A percentile compares a stretch with the other conserved stretches of the same genome.
Conservation (phyloP, 352 stramenopile genomes). For the Phytophthora vignae region DNA sequence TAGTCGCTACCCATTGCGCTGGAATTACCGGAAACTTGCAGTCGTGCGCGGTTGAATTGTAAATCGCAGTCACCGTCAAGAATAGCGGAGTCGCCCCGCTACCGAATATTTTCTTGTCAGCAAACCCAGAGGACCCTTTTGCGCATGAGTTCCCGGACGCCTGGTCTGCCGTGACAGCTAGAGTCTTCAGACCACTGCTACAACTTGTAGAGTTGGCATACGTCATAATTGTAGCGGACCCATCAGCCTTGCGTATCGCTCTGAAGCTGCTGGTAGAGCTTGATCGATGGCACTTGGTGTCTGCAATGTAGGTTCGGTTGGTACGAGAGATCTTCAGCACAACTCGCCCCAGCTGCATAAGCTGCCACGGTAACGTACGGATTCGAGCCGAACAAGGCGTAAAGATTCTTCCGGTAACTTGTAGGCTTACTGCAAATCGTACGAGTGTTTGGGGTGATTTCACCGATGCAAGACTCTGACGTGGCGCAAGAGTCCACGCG, state of each 20-base stretch:
- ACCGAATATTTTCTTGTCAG: conserved; percentile 10
- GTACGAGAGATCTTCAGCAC: neutral
- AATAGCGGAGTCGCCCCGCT: conserved; percentile 16
- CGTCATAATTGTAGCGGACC: conserved; percentile 14
- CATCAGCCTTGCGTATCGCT: conserved; percentile 12
- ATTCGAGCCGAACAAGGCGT: conserved; percentile 1
- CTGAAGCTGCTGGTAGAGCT: conserved; percentile 2
- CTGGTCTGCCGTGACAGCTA: conserved; percentile 6
- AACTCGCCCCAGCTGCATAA: conserved; percentile 12
- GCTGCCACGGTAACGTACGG: conserved; percentile 18
- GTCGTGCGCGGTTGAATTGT: neutral
- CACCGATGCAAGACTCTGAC: neutral
- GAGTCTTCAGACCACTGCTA: neutral
- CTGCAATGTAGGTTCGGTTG: conserved; percentile 9
- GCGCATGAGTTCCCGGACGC: conserved; percentile 6
- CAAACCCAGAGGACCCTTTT: neutral
- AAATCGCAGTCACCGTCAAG: conserved; percentile 1
- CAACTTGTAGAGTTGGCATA: conserved; percentile 9
- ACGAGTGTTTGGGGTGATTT: neutral
- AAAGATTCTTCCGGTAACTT: conserved; percentile 10
- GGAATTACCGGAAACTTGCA: conserved; percentile 3
- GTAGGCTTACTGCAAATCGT: conserved; percentile 7
- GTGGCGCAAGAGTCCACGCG: neutral
- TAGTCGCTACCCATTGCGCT: conserved; percentile 7
- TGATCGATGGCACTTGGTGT: conserved; percentile 20